A percentile compares a stretch with the other conserved stretches of the same genome.
These are phyloP conservation scores for Clathrus columnatus DNA, from an alignment of 768 basidiomycete genomes.

Conservation along the genomic window DNA sequence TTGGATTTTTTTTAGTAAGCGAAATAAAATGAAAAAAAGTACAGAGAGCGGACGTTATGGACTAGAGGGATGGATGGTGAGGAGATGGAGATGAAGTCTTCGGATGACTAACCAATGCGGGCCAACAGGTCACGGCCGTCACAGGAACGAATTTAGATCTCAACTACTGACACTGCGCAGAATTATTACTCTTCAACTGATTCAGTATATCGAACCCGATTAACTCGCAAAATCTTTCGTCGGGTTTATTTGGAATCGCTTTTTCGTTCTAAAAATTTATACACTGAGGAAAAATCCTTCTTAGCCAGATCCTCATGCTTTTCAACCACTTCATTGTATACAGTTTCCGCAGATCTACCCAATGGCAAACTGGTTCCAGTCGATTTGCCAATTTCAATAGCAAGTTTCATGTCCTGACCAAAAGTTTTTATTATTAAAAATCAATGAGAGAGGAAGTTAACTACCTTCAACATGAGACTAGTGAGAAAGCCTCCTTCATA, in stretches of 20 bases:
- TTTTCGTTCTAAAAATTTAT: constrained; percentile 44
- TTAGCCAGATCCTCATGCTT: constrained; percentile 49
- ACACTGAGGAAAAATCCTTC: constrained; percentile 80
- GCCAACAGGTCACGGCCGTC: background rate
- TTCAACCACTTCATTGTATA: constrained; percentile 52
- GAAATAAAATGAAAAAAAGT: constrained; percentile 1
- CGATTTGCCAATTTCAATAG: constrained; percentile 49
- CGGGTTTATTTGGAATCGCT: constrained; percentile 1
- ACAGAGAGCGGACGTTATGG: background rate
- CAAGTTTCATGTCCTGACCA: constrained; percentile 75
- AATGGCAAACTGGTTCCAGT: constrained; percentile 50
- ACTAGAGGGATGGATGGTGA: background rate
- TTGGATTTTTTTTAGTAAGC: background rate
- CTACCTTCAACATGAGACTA: constrained; percentile 73
- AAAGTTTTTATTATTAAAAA: constrained; percentile 3
- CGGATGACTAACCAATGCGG: constrained; percentile 2
- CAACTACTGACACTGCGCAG: too few relatives aligned
- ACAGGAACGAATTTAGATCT: too few relatives aligned
- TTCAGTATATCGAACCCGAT: too few relatives aligned
- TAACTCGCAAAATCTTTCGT: too few relatives aligned
- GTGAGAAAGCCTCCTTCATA: constrained; percentile 86
- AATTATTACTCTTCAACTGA: too few relatives aligned
- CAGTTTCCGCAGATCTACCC: constrained; percentile 49
- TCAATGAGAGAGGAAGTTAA: background rate
- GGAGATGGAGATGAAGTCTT: background rate